Percentiles rank a stretch among this genome's conserved stretches.
phyloP scores from a whole-genome alignment of 768 basidiomycete species.

The Leccinum incarnatum region DNA sequence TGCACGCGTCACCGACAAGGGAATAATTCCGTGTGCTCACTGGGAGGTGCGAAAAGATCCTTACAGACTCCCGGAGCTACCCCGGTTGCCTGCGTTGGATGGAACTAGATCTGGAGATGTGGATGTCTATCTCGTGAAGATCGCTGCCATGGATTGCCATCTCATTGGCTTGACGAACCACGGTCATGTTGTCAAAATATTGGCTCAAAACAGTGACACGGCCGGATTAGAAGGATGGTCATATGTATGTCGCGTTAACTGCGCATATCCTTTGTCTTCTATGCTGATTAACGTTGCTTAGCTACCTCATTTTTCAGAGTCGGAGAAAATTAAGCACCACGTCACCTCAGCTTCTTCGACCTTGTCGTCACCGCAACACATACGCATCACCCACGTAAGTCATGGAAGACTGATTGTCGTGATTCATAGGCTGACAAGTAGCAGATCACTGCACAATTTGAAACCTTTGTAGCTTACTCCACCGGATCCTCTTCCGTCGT shows the following conservation, averaged over 20 bases:
- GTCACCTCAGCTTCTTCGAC: conserved; percentile 41
- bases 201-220: conserved; percentile 42
- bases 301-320: conserved; percentile 75
- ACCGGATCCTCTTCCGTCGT: conserved; percentile 69
- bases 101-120: conserved; percentile 22
- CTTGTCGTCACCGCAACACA: conserved; percentile 39
- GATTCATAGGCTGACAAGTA: conserved; percentile 1
- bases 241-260: conserved; percentile 54
- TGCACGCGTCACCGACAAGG: conserved; percentile 34
- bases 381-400: conserved; percentile 79
- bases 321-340: conserved; percentile 46
- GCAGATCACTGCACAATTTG: conserved; percentile 83
- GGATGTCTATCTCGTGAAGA: conserved; percentile 60
- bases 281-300: conserved; percentile 27
- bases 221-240: conserved; percentile 51
- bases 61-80: conserved; percentile 55
- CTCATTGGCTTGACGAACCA: conserved; percentile 78
- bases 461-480: conserved; percentile 80
- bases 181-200: conserved; percentile 72
- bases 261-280: background rate
- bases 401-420: background rate
- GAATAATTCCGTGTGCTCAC: conserved; percentile 55
- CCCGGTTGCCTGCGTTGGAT: conserved; percentile 53
- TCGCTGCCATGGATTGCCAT: conserved; percentile 73
- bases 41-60: conserved; percentile 61